A percentile compares a stretch with the other conserved stretches of the same genome.
These are phyloP conservation scores for Diospyros kaki DNA, from an alignment of 148 eudicot genomes.

Conservation along the genomic window DNA sequence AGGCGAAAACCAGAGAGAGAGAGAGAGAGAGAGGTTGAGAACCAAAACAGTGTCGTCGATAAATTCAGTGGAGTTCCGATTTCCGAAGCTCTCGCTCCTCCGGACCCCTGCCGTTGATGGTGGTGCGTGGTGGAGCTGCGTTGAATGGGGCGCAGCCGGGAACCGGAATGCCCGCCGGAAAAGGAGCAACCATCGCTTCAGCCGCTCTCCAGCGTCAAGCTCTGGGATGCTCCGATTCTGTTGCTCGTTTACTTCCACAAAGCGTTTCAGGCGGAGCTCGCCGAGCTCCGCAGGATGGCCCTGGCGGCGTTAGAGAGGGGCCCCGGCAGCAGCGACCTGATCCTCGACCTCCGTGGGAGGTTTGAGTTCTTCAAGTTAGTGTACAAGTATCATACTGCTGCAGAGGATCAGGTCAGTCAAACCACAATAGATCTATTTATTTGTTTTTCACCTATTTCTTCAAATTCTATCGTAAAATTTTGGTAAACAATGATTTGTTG, in stretches of 20 bases:
- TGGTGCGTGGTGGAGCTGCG: slow-evolving; percentile 15
- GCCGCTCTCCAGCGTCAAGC: slow-evolving; percentile 17
- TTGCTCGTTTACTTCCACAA: slow-evolving; percentile 55
- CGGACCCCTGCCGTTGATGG: slow-evolving; percentile 24
- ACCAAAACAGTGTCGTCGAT: slow-evolving; percentile 13
- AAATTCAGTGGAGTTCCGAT: slow-evolving; percentile 2
- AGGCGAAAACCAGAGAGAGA: not conserved
- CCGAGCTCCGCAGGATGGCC: slow-evolving; percentile 36
- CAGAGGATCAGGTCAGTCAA: slow-evolving; percentile 70
- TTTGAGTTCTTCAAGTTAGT: slow-evolving; percentile 74
- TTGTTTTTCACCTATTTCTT: not conserved
- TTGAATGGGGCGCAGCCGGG: slow-evolving; percentile 33
- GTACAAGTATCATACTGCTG: slow-evolving; percentile 61
- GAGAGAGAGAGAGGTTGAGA: not conserved
- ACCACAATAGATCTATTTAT: not conserved
- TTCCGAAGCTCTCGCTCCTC: slow-evolving; percentile 29
- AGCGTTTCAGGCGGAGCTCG: slow-evolving; percentile 58
- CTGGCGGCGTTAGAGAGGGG: slow-evolving; percentile 28
- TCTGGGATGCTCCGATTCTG: slow-evolving; percentile 49
- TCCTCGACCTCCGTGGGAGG: slow-evolving; percentile 42
- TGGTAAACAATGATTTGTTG: not conserved
- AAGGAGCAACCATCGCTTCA: slow-evolving; percentile 9
- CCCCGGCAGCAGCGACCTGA: slow-evolving; percentile 19
- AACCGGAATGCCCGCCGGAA: slow-evolving; percentile 15
- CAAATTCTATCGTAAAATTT: not conserved